phyloP scores from a whole-genome alignment of 2,329 filamentous ascomycete genomes.

The Claviceps monticola region DNA sequence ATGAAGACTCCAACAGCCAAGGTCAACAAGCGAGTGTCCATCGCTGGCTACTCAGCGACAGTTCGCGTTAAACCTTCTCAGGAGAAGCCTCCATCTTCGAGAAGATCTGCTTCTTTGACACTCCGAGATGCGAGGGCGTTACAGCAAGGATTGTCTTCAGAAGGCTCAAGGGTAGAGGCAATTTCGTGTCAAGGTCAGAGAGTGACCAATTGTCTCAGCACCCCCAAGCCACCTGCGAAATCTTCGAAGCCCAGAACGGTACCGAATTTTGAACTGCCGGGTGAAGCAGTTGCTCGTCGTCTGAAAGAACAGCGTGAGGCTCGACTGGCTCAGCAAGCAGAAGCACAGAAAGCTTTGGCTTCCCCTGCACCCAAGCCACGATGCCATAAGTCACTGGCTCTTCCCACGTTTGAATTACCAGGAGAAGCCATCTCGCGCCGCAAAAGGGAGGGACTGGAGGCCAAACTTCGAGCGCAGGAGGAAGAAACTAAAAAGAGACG shows the following conservation, averaged over 20 bases:
- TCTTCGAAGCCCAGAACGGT: conserved; percentile 41
- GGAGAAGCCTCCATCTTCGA: conserved; percentile 23
- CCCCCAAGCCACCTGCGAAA: conserved; percentile 31
- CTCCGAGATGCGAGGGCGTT: conserved; percentile 17
- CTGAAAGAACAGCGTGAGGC: conserved; percentile 46
- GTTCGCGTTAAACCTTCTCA: conserved; percentile 27
- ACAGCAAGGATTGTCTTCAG: conserved; percentile 3
- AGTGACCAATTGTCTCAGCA: conserved; percentile 6
- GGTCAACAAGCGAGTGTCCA: conserved; percentile 15
- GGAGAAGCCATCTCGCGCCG: conserved; percentile 45
- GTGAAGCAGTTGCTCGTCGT: conserved; percentile 44
- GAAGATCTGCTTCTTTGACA: conserved; percentile 28
- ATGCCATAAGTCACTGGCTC: conserved; percentile 37
- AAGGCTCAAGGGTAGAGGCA: conserved; percentile 7
- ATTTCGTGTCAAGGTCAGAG: conserved; percentile 11
- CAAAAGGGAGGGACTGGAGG: conserved; percentile 42
- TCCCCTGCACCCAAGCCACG: conserved; percentile 31
- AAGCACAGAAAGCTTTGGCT: conserved; percentile 18
- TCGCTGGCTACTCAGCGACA: conserved; percentile 23
- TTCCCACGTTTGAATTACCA: conserved; percentile 46
- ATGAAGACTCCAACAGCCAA: conserved; percentile 8
- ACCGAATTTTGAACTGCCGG: conserved; percentile 47
- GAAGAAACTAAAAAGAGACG: conserved; percentile 46
- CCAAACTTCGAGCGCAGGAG: conserved; percentile 40
- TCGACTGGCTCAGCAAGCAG: conserved; percentile 27